Conservation (phyloP, 345 rosid species). For the Gossypium arboreum region DNA sequence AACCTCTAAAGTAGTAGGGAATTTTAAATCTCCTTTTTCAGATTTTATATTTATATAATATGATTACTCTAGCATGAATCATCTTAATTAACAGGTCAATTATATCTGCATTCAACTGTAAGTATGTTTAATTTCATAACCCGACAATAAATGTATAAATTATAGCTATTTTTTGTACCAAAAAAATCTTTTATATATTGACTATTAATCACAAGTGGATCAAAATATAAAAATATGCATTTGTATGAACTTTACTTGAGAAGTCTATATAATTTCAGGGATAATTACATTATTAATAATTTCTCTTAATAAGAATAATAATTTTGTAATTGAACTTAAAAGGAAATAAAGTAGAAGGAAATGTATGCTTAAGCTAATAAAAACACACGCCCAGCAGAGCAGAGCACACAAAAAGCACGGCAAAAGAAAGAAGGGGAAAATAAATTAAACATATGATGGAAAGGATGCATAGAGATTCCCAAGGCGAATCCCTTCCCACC, state of each 20-base stretch:
- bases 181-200: too few relatives aligned
- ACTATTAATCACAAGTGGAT: neutral
- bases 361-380: neutral
- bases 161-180: too few relatives aligned
- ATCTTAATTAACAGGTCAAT: neutral
- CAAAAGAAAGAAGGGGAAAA: too few relatives aligned
- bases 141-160: too few relatives aligned
- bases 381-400: neutral
- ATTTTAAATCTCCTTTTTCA: neutral
- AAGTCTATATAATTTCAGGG: too few relatives aligned
- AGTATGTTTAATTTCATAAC: neutral
- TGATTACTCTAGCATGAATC: neutral
- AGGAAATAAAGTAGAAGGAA: too few relatives aligned
- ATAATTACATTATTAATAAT: too few relatives aligned
- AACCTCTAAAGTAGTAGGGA: neutral
- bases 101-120: neutral
- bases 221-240: too few relatives aligned
- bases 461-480: slow-evolving; percentile 41
- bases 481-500: slow-evolving; percentile 43
- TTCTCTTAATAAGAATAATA: too few relatives aligned
- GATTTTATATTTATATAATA: neutral
- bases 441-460: neutral
- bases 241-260: too few relatives aligned
- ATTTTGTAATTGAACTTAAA: too few relatives aligned
- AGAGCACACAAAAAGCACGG: neutral